Conservation (phyloP, 805 yeast genomes). For the Metschnikowia lochheadii region DNA sequence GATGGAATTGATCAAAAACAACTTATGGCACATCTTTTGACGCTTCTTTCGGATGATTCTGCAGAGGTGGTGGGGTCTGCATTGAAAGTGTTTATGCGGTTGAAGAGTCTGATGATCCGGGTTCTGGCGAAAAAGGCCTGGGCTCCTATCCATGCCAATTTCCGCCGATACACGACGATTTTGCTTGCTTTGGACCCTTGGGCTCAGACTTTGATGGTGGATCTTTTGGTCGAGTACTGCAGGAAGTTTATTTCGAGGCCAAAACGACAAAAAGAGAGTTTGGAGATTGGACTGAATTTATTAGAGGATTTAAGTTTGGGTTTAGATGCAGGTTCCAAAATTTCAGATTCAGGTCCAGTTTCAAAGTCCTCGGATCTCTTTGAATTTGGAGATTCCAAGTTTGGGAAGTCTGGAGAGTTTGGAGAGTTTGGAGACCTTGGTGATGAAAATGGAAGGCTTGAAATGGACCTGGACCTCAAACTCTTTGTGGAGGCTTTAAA, state of each 20-base stretch:
- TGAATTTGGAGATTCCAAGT: too few species aligned
- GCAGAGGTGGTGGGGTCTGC: constrained; percentile 68
- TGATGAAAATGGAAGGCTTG: constrained; percentile 25
- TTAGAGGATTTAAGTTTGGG: too few species aligned
- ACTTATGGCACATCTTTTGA: constrained; percentile 45
- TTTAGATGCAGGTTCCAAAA: too few species aligned
- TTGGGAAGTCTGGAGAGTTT: too few species aligned
- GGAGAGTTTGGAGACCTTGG: too few species aligned
- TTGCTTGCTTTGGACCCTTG: constrained; percentile 62
- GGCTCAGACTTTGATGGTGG: constrained; percentile 58
- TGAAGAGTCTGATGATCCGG: constrained; percentile 23
- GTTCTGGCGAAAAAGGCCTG: constrained; percentile 37
- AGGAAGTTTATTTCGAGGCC: constrained; percentile 60
- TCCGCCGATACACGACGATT: constrained; percentile 50
- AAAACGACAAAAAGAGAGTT: constrained; percentile 9
- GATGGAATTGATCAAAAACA: constrained; percentile 45
- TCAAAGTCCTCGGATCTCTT: too few species aligned
- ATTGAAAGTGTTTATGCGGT: constrained; percentile 49
- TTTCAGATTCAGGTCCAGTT: too few species aligned
- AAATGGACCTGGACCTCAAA: constrained; percentile 53
- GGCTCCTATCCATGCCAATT: constrained; percentile 68
- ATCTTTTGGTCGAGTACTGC: constrained; percentile 63
- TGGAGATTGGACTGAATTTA: too few species aligned
- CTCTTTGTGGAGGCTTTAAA: constrained; percentile 48
- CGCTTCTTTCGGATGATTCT: constrained; percentile 61